Percentiles rank a stretch among this genome's conserved stretches.
These are phyloP conservation scores for Physaria fendleri DNA, from an alignment of 345 rosid species.

Conservation along the genomic window DNA sequence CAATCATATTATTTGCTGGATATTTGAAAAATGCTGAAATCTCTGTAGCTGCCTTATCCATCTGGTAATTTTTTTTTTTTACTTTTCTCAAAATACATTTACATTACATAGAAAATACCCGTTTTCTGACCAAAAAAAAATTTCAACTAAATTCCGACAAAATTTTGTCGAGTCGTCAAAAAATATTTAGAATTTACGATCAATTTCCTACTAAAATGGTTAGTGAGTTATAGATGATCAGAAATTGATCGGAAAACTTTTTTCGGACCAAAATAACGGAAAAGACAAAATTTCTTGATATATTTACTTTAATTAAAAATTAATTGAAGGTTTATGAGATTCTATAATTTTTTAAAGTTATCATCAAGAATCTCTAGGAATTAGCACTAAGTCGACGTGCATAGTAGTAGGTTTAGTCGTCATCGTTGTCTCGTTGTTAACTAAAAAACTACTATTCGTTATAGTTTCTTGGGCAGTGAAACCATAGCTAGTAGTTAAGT, in stretches of 20 bases:
- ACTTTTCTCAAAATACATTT: too few species aligned
- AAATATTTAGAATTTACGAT: too few species aligned
- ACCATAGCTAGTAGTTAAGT: neutral
- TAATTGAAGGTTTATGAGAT: neutral
- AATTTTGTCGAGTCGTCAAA: too few species aligned
- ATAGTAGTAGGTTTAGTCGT: neutral
- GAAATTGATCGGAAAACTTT: too few species aligned
- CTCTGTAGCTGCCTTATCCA: slow-evolving; percentile 71
- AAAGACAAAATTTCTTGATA: neutral
- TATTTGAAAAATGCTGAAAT: slow-evolving; percentile 43
- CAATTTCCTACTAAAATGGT: too few species aligned
- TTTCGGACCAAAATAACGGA: too few species aligned
- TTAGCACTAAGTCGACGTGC: neutral
- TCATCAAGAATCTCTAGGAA: slow-evolving; percentile 11
- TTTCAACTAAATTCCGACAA: too few species aligned
- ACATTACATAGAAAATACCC: too few species aligned
- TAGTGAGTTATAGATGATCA: too few species aligned
- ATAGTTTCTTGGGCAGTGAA: slow-evolving; percentile 31
- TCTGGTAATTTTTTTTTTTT: slow-evolving; percentile 56
- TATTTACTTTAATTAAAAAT: neutral
- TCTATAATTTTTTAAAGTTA: neutral
- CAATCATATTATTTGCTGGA: slow-evolving; percentile 64
- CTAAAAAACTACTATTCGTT: slow-evolving; percentile 1
- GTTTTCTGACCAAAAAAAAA: too few species aligned
- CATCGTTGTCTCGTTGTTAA: neutral